Evolutionary conservation across 176 grass and related monocot species (phyloP).

Genomic region (Musa beccarii): DNA sequence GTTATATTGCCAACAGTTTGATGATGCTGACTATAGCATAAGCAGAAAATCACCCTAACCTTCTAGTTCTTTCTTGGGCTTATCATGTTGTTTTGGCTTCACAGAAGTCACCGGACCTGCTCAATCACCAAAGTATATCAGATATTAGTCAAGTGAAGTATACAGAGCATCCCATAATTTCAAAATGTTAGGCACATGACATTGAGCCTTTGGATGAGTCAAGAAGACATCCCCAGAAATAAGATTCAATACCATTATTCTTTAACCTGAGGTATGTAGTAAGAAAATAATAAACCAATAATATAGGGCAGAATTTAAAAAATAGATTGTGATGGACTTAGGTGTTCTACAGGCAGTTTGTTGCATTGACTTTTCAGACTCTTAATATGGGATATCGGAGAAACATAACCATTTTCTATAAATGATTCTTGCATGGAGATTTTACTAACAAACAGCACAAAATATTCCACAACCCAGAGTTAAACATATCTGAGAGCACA

Average conservation of each 20-base stretch:
- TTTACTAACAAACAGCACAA: too few relatives aligned
- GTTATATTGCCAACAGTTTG: conserved; percentile 7
- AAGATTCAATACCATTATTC: neutral
- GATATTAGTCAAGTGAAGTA: neutral
- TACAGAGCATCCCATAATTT: neutral
- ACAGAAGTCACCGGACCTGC: conserved; percentile 37
- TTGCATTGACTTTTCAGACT: neutral
- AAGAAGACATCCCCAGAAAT: neutral
- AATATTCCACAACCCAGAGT: conserved; percentile 3
- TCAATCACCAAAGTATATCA: conserved; percentile 22
- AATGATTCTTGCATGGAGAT: too few relatives aligned
- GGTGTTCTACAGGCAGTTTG: neutral
- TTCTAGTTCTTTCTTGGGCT: conserved; percentile 82
- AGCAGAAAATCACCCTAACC: conserved; percentile 33
- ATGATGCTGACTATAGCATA: conserved; percentile 6
- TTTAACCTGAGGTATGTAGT: neutral
- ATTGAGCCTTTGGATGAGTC: neutral
- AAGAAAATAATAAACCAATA: conserved; percentile 26
- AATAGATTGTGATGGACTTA: neutral
- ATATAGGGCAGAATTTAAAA: neutral
- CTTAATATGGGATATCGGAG: neutral
- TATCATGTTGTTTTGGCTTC: conserved; percentile 49
- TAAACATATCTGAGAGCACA: neutral
- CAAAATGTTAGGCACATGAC: neutral
- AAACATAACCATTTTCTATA: neutral